A percentile compares a stretch with the other conserved stretches of the same genome.
Conservation (phyloP, 441 rosid genomes). For the Brassica balearica region DNA sequence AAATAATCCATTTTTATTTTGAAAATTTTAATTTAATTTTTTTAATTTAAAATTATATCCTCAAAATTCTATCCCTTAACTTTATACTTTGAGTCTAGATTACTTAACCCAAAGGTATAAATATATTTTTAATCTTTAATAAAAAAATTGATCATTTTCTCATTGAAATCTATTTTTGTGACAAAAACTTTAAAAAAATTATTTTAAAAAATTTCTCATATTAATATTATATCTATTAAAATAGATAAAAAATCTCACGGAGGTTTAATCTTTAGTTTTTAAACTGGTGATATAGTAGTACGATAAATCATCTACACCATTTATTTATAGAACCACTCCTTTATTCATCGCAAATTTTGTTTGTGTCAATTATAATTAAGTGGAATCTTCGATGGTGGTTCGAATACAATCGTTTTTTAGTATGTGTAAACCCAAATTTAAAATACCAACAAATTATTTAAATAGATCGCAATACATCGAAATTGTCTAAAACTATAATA, state of each 20-base stretch:
- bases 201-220: too few relatives aligned
- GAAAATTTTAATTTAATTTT: too few relatives aligned
- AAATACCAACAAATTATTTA: background rate
- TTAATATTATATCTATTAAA: background rate
- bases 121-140: too few relatives aligned
- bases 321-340: background rate
- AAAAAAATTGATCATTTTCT: too few relatives aligned
- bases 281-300: background rate
- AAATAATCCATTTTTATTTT: too few relatives aligned
- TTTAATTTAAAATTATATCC: too few relatives aligned
- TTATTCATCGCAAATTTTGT: background rate
- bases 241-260: background rate
- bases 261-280: background rate
- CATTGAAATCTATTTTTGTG: too few relatives aligned
- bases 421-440: background rate
- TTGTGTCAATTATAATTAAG: constrained; percentile 1
- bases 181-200: too few relatives aligned
- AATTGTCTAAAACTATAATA: background rate
- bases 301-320: background rate
- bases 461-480: background rate
- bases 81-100: too few relatives aligned
- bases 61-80: too few relatives aligned
- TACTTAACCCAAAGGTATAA: too few relatives aligned
- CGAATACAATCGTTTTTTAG: background rate
- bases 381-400: background rate